Evolutionary conservation across 2,329 filamentous ascomycete genomes (phyloP).

Genomic region (Chalara sp.): DNA sequence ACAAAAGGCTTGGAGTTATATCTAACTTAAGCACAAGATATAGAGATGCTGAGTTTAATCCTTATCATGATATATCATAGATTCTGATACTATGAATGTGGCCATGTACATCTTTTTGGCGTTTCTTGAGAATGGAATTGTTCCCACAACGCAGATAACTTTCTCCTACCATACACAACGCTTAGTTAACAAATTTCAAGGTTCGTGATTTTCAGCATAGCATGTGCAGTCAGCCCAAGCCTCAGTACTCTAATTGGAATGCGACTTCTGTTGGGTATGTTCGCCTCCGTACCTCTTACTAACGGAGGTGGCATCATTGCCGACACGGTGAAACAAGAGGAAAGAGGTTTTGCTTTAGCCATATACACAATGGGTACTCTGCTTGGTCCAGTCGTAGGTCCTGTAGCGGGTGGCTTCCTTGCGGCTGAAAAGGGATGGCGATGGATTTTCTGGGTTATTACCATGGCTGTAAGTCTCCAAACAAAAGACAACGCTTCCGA

Average conservation of each 20-base stretch:
- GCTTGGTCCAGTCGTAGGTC: conserved; percentile 27
- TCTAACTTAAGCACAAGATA: too few species aligned
- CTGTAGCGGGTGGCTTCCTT: conserved; percentile 27
- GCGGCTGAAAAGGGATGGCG: conserved; percentile 27
- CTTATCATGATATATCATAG: too few species aligned
- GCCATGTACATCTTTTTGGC: too few species aligned
- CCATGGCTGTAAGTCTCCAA: background rate
- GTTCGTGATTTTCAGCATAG: conserved; percentile 44
- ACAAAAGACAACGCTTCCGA: background rate
- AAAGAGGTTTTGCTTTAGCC: conserved; percentile 5
- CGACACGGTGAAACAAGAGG: conserved; percentile 4
- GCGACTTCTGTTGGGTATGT: conserved; percentile 54
- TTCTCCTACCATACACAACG: too few species aligned
- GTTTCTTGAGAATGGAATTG: too few species aligned
- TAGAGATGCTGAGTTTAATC: too few species aligned
- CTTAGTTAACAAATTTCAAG: conserved; percentile 16
- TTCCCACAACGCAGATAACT: too few species aligned
- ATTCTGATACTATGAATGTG: too few species aligned
- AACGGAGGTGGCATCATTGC: conserved; percentile 22
- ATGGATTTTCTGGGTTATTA: conserved; percentile 29
- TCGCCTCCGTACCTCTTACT: conserved; percentile 48
- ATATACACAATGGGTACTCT: conserved; percentile 10
- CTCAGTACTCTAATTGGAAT: conserved; percentile 46
- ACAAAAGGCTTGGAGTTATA: too few species aligned
- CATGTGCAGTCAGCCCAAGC: conserved; percentile 41